Evolutionary conservation across 768 basidiomycete genomes (phyloP), one percentile per base, ranked within the genome.

Genomic region (Boletus eberwhitei): DNA sequence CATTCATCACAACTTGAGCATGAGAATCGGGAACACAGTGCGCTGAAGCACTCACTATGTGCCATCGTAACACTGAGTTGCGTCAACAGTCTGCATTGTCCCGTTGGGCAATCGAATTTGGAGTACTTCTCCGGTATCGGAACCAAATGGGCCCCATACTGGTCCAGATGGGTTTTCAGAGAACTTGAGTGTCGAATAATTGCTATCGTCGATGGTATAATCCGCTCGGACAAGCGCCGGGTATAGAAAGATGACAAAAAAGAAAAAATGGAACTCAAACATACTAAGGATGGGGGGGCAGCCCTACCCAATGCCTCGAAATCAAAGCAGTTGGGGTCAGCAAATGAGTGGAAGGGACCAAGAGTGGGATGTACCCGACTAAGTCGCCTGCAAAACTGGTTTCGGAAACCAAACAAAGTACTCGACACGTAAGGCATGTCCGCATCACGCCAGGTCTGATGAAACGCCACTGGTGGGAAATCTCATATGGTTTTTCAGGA

Each of bases 121-220:
- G 16, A 68, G 54, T 22, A 56, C 51, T 39, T 64, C 59, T 29
- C 59, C 59, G 8, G 52, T 61, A 41, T 61, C 59, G 13, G 67
- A 59, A 16, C 62, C 60, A 34, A 64, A 68, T 4, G 60, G 59
- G 14, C 60, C 64, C 67, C 67, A 68, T 52, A 60, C 63, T 0
- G 67, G 60, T 6, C 67, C 67, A 36, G 49, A 21, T 13, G 67
- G 65, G n/a, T 69, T 69, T 42, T 64, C 61, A 8, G 67, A 68
- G 50, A 57, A 67, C 32, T 57, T 58, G 47, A 63, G 67, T 14
- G 21, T 3, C 13, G 67, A 64, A 46, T 64, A 64, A n/a, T 69
- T 38, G 48, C 62, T 61, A 32, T 68, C 65, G 26, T 68, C 64
- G 45, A 69, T 66, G 19, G 57, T 62, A 50, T 68, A 68, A 29